Evolutionary conservation across 2,329 filamentous ascomycete species (phyloP).

Genomic region (Pestalotiopsis sp.): DNA sequence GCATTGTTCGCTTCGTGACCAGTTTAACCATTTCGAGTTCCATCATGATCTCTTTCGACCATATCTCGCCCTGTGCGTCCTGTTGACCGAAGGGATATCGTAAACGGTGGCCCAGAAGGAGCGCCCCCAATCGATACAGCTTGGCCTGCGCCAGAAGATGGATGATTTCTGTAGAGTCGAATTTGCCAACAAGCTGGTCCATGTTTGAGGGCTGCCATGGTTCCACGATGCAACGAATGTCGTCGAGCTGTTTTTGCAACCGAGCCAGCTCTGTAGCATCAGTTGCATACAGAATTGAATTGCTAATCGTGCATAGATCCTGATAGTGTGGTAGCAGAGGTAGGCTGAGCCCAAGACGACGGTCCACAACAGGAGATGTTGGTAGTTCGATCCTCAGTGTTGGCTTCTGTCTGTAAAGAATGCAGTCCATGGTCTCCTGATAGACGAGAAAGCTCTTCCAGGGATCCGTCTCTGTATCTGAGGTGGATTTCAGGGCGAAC

Average conservation of each 20-base stretch:
- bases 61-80: conserved; percentile 26
- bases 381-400: conserved; percentile 21
- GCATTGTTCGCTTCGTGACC: conserved; percentile 23
- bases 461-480: conserved; percentile 19
- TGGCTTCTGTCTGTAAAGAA: conserved; percentile 27
- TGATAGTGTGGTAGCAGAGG: conserved; percentile 29
- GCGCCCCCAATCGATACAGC: conserved; percentile 28
- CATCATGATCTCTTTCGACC: conserved; percentile 29
- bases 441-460: conserved; percentile 26
- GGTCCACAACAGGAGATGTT: conserved; percentile 18
- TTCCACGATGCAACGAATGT: conserved; percentile 22
- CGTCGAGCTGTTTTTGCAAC: conserved; percentile 23
- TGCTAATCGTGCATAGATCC: conserved; percentile 29
- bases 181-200: conserved; percentile 20
- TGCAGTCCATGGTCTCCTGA: conserved; percentile 29
- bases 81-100: conserved; percentile 26
- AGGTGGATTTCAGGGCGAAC: conserved; percentile 17
- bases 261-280: conserved; percentile 17
- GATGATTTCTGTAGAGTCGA: conserved; percentile 26
- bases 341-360: conserved; percentile 28
- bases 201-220: conserved; percentile 27
- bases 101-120: conserved; percentile 28
- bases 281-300: conserved; percentile 19
- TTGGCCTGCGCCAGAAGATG: conserved; percentile 30
- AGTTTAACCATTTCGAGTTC: conserved; percentile 26